Conservation (phyloP, 116 monocot genomes). For the Papilionanthe hybrid region DNA sequence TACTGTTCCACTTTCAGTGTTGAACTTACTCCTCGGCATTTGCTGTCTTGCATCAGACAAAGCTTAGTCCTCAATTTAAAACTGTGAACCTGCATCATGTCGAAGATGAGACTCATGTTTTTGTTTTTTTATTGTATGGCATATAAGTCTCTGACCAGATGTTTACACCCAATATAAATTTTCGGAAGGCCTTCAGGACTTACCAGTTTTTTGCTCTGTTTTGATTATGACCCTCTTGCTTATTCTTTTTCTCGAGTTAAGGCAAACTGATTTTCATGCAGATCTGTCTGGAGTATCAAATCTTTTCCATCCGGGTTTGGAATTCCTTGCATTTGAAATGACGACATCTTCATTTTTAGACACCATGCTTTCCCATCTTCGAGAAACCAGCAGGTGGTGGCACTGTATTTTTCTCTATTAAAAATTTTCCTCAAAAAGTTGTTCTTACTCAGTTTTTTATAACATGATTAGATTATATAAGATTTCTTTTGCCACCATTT, state of each 20-base stretch:
- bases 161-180: neutral
- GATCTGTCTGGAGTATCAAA: neutral
- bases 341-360: slow-evolving; percentile 1
- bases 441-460: neutral
- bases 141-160: neutral
- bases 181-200: neutral
- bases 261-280: slow-evolving; percentile 1
- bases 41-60: too few species aligned
- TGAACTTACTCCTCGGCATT: too few species aligned
- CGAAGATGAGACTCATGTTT: too few species aligned
- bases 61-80: too few species aligned
- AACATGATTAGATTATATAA: neutral
- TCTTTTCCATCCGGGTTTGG: neutral
- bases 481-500: neutral
- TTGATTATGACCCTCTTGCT: neutral
- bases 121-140: too few species aligned
- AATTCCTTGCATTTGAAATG: neutral
- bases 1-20: too few species aligned
- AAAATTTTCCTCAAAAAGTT: neutral
- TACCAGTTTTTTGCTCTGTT: neutral
- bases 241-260: neutral
- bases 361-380: slow-evolving; percentile 1
- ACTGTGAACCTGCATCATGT: too few species aligned
- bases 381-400: neutral
- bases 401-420: neutral